Evolutionary conservation across 1,284 basidiomycete species (phyloP).

Genomic region (Microbotryum scabiosae): DNA sequence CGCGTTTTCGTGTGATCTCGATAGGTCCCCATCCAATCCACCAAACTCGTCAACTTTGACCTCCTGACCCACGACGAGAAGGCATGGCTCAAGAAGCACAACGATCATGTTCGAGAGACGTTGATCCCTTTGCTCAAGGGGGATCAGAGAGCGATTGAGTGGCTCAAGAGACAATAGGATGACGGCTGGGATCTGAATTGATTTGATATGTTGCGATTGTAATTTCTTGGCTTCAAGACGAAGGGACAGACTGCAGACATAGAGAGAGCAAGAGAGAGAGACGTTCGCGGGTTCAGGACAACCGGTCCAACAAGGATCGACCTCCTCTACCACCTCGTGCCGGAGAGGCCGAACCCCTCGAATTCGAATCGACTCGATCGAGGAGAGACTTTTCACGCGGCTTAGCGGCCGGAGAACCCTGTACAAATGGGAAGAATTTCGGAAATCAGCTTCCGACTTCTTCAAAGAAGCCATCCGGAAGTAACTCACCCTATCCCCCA

Average conservation of each 20-base stretch:
- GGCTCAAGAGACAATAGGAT: slow-evolving; percentile 19
- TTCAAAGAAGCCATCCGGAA: no score
- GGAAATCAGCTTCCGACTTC: no score
- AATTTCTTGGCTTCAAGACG: neutral
- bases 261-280: neutral
- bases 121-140: slow-evolving; percentile 34
- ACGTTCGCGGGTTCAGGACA: neutral
- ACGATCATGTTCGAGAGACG: slow-evolving; percentile 31
- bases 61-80: slow-evolving; percentile 35
- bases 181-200: neutral
- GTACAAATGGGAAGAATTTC: no score
- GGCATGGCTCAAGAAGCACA: slow-evolving; percentile 40
- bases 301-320: no score
- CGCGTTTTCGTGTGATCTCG: neutral
- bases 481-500: no score
- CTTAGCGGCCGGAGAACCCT: no score
- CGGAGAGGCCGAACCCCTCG: no score
- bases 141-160: slow-evolving; percentile 20
- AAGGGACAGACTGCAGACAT: neutral
- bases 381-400: no score
- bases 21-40: slow-evolving; percentile 32
- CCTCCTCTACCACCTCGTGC: no score
- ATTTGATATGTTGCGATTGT: neutral
- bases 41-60: slow-evolving; percentile 35
- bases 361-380: no score